Evolutionary conservation across 768 basidiomycete species (phyloP), one percentile per base, ranked within the genome.

Genomic region (Porpolomopsis calyptriformis): DNA sequence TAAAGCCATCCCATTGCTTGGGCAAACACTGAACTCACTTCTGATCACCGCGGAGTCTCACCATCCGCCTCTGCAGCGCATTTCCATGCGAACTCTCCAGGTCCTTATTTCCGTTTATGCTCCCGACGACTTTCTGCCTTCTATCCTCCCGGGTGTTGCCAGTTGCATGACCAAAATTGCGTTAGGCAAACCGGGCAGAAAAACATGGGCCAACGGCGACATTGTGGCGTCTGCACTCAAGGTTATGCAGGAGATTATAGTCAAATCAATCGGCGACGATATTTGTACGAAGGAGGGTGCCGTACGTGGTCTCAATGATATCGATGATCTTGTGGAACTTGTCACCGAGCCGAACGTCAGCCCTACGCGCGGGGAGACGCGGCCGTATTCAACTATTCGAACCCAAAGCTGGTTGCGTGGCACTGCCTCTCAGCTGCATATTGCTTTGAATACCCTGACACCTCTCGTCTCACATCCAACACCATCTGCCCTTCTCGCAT

Each of bases 71-170:
- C 64, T 93, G 29, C 87, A 90, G 52, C 64, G 67, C 12, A 49
- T 70, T 3, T 83, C 85, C 10, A 68, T 94, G 16, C 68, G 77
- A 19, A 57, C 80, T 18, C 59, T 88, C 4, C 62, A 63, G 24
- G 53, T 76, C 11, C 60, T 91, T 26, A 57, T 92, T 47, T 67
- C 74, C 3, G 56, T 71, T 7, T 76, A 78, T 52, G 70, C 80
- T 50, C 74, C 77, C n/a, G 69, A 72, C 33, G 52, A 64, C 36
- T 52, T 77, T 3, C 46, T 71, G 18, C 82, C 82, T 7, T 78
- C 84, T 10, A 69, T 97, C 22, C 66, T 97, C 23, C 93, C 93
- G 1, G 93, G 93, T 1, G 73, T 85, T 25, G 73, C 89, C 49
- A 92, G 88, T 55, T 62, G 72, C 14, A 82, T 85, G 76, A 75